These are phyloP conservation scores for Spirogloea muscicola DNA, from an alignment of 139 green algal species.

Conservation along the genomic window DNA sequence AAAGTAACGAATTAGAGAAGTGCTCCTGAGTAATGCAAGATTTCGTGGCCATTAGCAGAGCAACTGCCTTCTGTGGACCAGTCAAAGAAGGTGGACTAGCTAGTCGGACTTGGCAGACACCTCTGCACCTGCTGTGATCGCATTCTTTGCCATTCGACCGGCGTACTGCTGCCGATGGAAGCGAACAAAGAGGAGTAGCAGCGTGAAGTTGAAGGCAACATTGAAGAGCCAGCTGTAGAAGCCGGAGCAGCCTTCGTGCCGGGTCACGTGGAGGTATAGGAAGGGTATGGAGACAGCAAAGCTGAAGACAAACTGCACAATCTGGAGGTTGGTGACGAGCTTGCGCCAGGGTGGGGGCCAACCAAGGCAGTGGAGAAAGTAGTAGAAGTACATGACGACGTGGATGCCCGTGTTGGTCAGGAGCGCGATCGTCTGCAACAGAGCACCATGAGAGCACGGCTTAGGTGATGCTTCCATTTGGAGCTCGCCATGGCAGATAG, in stretches of 20 bases:
- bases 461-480: too few species aligned
- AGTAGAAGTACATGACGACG: constrained; percentile 59
- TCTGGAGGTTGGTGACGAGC: constrained; percentile 52
- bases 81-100: too few species aligned
- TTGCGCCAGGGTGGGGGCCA: constrained; percentile 31
- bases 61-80: too few species aligned
- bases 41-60: too few species aligned
- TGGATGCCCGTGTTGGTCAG: constrained; percentile 57
- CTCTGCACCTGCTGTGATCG: too few species aligned
- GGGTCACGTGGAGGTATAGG: constrained; percentile 19
- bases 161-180: constrained; percentile 55
- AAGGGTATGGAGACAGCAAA: constrained; percentile 48
- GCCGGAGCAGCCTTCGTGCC: constrained; percentile 45
- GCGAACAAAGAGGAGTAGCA: constrained; percentile 54
- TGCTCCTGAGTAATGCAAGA: too few species aligned
- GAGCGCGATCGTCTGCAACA: constrained; percentile 53
- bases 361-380: constrained; percentile 43
- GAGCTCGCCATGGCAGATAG: too few species aligned
- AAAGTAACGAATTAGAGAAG: too few species aligned
- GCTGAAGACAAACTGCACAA: constrained; percentile 53
- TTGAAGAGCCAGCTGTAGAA: constrained; percentile 55
- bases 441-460: too few species aligned
- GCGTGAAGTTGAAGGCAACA: constrained; percentile 50
- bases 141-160: too few species aligned
- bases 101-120: too few species aligned